Evolutionary conservation across 805 yeast genomes (phyloP), one percentile per base, ranked within the genome.

Genomic region (Ogataea neopini): DNA sequence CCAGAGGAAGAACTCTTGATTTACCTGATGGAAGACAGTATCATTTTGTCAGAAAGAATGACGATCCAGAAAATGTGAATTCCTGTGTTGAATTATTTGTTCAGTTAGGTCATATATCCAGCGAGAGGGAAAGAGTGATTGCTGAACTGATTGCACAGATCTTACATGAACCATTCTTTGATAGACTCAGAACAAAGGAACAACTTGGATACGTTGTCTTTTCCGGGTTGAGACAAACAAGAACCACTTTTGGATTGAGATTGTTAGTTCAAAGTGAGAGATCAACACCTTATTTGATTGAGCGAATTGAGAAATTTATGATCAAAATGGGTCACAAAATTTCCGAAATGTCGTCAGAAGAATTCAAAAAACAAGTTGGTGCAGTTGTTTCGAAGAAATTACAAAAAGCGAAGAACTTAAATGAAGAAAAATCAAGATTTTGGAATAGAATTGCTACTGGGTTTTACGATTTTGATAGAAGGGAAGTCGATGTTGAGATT

Each of bases 171-270:
- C 97, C 97, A 4, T 86, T 92, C 48, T 94, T 92, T 68, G 84
- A 88, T 61, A 86, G 86, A 52, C 75, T 92, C 48, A 79, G 99
- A 67, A 92, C 99, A 6, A 85, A 88, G 58, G 98, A 92, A 69
- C 98, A 94, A 66, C 75, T 92, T 26, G 99, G 99, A 2, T 92
- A 92, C 60, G 90, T 92, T 52, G 99, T 92, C 0, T 89, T 88
- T 62, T 82, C 94, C 37, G 87, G 95, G 0, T 70, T 77, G 20
- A 72, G 85, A 51, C 75, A 75, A 50, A 79, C 88, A 3, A 78
- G 95, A 61, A 84, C 94, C 18, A 78, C 85, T 5, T 75, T 80
- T 62, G 91, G 92, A 11, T 77, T 82, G 55, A 75, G 94, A 58
- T 67, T 94, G 11, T 70, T 91, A 54, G 76, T 91, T 43, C 99